These are phyloP conservation scores for Geosmithia flava DNA, from an alignment of 2,329 filamentous ascomycete species.

Conservation along the genomic window DNA sequence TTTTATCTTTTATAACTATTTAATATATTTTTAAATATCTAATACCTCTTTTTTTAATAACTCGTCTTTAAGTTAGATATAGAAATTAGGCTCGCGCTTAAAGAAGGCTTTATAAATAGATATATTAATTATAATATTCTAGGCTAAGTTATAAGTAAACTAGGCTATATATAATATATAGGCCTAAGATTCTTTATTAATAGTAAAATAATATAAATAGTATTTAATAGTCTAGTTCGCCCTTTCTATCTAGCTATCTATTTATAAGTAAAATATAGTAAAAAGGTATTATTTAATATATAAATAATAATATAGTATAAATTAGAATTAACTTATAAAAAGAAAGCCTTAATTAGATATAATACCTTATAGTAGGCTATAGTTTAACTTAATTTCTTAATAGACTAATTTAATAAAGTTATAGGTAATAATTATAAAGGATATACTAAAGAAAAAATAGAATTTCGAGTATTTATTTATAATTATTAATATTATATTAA, in stretches of 20 bases:
- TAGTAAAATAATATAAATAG: conserved; percentile 2
- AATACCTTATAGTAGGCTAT: conserved; percentile 2
- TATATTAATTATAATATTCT: too few species aligned
- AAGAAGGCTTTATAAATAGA: too few species aligned
- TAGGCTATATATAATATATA: background rate
- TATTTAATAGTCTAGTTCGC: conserved; percentile 1
- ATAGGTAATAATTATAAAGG: background rate
- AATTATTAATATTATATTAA: conserved; percentile 3
- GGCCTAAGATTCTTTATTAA: conserved; percentile 3
- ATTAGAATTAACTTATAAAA: conserved; percentile 1
- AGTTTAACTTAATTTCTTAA: too few species aligned
- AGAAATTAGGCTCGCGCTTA: too few species aligned
- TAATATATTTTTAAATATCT: too few species aligned
- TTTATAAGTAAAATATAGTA: conserved; percentile 2
- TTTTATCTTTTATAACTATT: too few species aligned
- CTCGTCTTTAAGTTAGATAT: too few species aligned
- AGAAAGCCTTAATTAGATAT: background rate
- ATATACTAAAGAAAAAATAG: conserved; percentile 1
- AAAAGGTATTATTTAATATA: conserved; percentile 2
- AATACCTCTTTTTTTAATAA: too few species aligned
- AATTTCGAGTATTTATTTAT: conserved; percentile 3
- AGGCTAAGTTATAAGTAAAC: conserved; percentile 1
- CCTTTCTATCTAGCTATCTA: conserved; percentile 2
- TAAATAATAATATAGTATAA: background rate
- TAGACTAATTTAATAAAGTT: too few species aligned